These are phyloP conservation scores for Cladorrhinum sp. DNA, from an alignment of 2,329 filamentous ascomycete species.

Conservation along the genomic window DNA sequence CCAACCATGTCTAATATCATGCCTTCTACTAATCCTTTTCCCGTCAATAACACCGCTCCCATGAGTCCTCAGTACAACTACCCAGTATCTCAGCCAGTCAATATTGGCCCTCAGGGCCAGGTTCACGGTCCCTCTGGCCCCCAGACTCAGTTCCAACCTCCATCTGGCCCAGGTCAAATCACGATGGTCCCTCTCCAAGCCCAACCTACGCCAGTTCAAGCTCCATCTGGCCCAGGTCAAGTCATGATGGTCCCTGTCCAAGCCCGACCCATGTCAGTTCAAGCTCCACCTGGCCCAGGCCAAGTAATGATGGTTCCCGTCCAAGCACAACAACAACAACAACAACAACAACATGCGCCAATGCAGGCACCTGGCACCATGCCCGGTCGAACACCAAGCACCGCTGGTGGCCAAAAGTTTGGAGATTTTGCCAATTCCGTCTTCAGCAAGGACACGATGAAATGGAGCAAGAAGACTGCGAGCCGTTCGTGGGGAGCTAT, in stretches of 20 bases:
- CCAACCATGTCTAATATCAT: constrained; percentile 11
- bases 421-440: constrained; percentile 22
- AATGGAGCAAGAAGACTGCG: constrained; percentile 27
- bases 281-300: too few species aligned
- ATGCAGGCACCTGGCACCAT: not conserved
- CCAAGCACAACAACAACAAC: too few species aligned
- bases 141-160: too few species aligned
- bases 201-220: too few species aligned
- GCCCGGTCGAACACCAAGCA: constrained; percentile 3
- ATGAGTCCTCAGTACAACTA: not conserved
- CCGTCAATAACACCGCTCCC: not conserved
- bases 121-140: not conserved
- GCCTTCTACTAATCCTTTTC: not conserved
- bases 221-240: too few species aligned
- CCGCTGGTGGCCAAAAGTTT: constrained; percentile 15
- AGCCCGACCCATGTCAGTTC: too few species aligned
- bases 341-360: too few species aligned
- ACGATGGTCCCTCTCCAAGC: too few species aligned
- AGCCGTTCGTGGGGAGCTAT: constrained; percentile 20
- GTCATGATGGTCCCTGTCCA: not conserved
- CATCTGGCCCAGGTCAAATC: too few species aligned
- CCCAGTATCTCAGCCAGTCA: not conserved
- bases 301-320: too few species aligned
- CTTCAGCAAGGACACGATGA: constrained; percentile 27
- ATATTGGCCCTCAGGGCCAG: not conserved